Percentiles rank a stretch among this genome's conserved stretches.
Conservation (phyloP, 139 green algal species). For the Desmodesmus armatus region DNA sequence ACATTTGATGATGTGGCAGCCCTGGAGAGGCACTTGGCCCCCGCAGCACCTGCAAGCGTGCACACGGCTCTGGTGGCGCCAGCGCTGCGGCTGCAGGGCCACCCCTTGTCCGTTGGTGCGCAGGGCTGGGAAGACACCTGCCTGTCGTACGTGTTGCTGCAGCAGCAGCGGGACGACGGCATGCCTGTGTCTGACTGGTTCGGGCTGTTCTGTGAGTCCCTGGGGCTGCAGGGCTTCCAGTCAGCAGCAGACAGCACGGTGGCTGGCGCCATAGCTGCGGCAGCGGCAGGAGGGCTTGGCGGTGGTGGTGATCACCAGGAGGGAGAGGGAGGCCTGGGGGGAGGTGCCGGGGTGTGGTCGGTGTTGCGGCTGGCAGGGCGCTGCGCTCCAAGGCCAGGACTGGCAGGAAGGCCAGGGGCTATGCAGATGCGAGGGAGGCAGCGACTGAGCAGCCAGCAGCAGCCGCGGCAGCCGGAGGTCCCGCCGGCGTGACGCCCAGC, state of each 20-base stretch:
- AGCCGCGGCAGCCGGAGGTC: not conserved
- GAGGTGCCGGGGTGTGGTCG: not conserved
- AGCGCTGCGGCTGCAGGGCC: not conserved
- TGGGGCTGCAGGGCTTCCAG: not conserved
- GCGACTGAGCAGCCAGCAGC: conserved; percentile 18
- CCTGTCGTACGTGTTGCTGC: conserved; percentile 35
- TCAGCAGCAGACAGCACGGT: no score
- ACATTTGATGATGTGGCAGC: not conserved
- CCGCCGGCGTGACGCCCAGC: not conserved
- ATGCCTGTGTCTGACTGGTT: conserved; percentile 44
- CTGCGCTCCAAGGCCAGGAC: not conserved
- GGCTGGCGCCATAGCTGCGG: no score
- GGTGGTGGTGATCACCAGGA: not conserved
- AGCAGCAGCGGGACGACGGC: conserved; percentile 13
- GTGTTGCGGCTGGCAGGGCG: conserved; percentile 7
- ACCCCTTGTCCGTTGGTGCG: not conserved
- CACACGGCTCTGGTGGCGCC: conserved; percentile 25
- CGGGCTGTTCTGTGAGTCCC: conserved; percentile 28
- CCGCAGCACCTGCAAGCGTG: not conserved
- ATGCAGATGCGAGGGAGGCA: conserved; percentile 1
- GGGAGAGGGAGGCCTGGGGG: not conserved
- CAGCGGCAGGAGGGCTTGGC: not conserved
- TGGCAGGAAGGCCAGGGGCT: conserved; percentile 14
- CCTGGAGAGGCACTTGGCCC: not conserved
- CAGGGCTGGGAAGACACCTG: conserved; percentile 36